These are phyloP conservation scores for Lipomyces spencermartinsiae DNA, from an alignment of 805 yeast genomes.

Conservation along the genomic window DNA sequence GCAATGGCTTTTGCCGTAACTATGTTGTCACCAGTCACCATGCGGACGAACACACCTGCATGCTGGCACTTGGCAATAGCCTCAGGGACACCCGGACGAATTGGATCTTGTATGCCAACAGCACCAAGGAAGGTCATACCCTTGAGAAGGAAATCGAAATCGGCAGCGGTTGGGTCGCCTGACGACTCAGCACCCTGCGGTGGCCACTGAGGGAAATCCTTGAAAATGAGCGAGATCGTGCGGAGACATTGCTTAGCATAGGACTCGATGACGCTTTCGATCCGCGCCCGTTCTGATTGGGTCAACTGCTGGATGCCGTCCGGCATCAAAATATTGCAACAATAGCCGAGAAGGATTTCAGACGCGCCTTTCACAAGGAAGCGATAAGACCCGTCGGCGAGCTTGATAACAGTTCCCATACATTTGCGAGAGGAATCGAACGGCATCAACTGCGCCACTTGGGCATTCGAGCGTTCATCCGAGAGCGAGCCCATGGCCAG, in stretches of 20 bases:
- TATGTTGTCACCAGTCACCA: constrained; percentile 97
- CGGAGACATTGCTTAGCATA: constrained; percentile 82
- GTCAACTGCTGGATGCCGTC: neutral
- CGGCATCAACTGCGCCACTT: constrained; percentile 74
- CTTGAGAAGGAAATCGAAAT: constrained; percentile 26
- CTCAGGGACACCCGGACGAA: constrained; percentile 84
- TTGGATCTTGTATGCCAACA: constrained; percentile 93
- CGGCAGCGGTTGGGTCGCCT: constrained; percentile 4
- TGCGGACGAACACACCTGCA: constrained; percentile 92
- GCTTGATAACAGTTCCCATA: constrained; percentile 76
- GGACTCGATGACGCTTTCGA: constrained; percentile 51
- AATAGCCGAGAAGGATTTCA: constrained; percentile 62
- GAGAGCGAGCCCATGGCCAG: constrained; percentile 58
- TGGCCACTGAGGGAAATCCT: constrained; percentile 73
- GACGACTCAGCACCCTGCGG: constrained; percentile 51
- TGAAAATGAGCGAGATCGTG: constrained; percentile 82
- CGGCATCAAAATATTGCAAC: neutral
- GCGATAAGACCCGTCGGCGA: constrained; percentile 55
- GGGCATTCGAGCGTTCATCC: constrained; percentile 51
- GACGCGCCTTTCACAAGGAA: constrained; percentile 91
- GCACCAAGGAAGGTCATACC: constrained; percentile 66
- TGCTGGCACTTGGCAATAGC: constrained; percentile 82
- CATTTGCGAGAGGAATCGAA: constrained; percentile 92
- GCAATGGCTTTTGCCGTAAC: constrained; percentile 92
- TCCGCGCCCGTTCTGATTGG: constrained; percentile 42